phyloP scores from a whole-genome alignment of 305 asterid species.

The Fraxinus paxiana region DNA sequence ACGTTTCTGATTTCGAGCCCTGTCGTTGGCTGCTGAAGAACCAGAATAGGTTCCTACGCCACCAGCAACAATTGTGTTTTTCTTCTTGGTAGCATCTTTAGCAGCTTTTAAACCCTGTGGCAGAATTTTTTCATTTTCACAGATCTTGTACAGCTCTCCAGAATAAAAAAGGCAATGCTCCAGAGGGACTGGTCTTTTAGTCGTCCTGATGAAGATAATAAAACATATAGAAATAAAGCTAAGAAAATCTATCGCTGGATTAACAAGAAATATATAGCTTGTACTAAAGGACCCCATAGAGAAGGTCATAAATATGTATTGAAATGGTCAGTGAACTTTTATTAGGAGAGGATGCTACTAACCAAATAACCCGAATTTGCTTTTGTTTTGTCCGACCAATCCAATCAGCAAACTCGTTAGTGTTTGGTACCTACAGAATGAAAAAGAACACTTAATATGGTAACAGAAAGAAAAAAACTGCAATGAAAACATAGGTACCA shows the following conservation, averaged over 20 bases:
- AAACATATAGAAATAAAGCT: constrained; percentile 21
- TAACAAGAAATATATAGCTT: not conserved
- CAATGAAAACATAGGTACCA: not conserved
- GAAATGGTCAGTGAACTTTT: constrained; percentile 16
- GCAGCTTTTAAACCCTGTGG: constrained; percentile 86
- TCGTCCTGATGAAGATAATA: constrained; percentile 54
- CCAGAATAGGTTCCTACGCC: constrained; percentile 53
- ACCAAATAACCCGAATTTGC: constrained; percentile 92
- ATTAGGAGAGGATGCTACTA: constrained; percentile 34
- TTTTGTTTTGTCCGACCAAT: constrained; percentile 95
- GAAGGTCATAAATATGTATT: constrained; percentile 15
- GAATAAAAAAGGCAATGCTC: constrained; percentile 90
- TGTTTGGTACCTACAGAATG: constrained; percentile 78
- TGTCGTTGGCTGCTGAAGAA: constrained; percentile 53
- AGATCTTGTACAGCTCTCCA: constrained; percentile 85
- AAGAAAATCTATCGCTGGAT: not conserved
- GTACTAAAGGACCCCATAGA: constrained; percentile 4
- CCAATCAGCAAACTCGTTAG: constrained; percentile 98
- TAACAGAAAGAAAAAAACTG: not conserved
- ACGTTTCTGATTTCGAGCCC: constrained; percentile 52
- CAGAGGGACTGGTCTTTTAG: constrained; percentile 95
- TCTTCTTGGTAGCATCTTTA: constrained; percentile 66
- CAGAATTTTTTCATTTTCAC: constrained; percentile 78
- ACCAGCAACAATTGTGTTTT: constrained; percentile 41
- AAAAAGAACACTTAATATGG: constrained; percentile 15